A percentile compares a stretch with the other conserved stretches of the same genome.
These are phyloP conservation scores for Inonotus obliquus DNA, from an alignment of 1,284 basidiomycete species.

Conservation along the genomic window DNA sequence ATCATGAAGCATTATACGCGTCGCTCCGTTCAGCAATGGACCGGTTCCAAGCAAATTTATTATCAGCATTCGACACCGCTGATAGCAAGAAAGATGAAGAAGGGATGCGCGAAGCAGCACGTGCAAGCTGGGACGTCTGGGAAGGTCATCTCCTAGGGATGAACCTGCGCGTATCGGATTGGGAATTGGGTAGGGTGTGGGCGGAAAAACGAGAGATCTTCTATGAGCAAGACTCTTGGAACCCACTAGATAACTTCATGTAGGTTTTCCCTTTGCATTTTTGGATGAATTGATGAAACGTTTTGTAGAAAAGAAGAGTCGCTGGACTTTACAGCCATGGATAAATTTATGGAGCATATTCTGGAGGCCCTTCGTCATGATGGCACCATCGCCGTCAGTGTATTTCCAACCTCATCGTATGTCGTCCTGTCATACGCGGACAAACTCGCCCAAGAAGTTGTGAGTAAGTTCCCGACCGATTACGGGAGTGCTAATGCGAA, in stretches of 20 bases:
- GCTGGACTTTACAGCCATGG: conserved; percentile 91
- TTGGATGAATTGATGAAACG: background rate
- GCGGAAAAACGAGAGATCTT: conserved; percentile 93
- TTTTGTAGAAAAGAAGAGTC: conserved; percentile 38
- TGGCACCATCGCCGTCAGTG: conserved; percentile 73
- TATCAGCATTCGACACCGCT: conserved; percentile 66
- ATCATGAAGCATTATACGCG: conserved; percentile 30
- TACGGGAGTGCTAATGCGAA: conserved; percentile 2
- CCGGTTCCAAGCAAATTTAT: conserved; percentile 70
- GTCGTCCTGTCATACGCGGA: conserved; percentile 77
- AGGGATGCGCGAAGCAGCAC: conserved; percentile 75
- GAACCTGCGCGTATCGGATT: conserved; percentile 43
- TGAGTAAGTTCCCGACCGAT: conserved; percentile 31
- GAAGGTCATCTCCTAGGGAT: conserved; percentile 28
- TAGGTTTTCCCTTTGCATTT: conserved; percentile 34
- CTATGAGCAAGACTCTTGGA: conserved; percentile 78
- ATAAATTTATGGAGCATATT: conserved; percentile 77
- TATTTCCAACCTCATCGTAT: conserved; percentile 78
- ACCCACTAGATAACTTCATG: conserved; percentile 81
- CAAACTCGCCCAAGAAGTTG: conserved; percentile 72
- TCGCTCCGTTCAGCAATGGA: conserved; percentile 79
- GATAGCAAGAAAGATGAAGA: conserved; percentile 63
- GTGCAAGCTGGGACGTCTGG: conserved; percentile 83
- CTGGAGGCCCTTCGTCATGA: conserved; percentile 66
- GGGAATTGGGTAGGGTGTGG: conserved; percentile 92